A percentile compares a stretch with the other conserved stretches of the same genome.
Conservation (phyloP, 2,329 filamentous ascomycete genomes). For the Tolypocladium nubicola region DNA sequence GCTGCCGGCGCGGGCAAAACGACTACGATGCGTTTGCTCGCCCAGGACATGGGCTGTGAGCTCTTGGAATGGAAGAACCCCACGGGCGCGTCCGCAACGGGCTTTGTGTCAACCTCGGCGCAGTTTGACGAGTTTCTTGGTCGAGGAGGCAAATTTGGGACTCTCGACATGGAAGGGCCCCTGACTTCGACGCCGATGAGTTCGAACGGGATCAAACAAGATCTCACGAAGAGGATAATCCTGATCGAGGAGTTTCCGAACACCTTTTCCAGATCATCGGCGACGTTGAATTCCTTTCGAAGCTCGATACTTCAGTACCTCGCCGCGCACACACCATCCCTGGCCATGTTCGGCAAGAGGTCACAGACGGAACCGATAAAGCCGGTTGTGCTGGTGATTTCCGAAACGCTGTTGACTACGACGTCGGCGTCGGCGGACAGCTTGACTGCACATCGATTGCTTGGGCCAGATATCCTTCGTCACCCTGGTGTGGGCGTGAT, state of each 20-base stretch:
- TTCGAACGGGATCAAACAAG: slow-evolving; percentile 8
- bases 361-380: slow-evolving; percentile 37
- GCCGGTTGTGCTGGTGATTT: slow-evolving; percentile 82
- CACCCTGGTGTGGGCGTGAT: slow-evolving; percentile 72
- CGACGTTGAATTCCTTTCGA: slow-evolving; percentile 59
- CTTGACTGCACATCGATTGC: slow-evolving; percentile 81
- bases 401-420: slow-evolving; percentile 79
- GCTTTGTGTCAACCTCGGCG: slow-evolving; percentile 58
- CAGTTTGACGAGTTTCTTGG: slow-evolving; percentile 91
- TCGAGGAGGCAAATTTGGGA: slow-evolving; percentile 69
- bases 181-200: slow-evolving; percentile 15
- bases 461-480: slow-evolving; percentile 76
- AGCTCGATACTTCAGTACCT: slow-evolving; percentile 66
- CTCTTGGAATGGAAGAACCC: slow-evolving; percentile 90
- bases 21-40: slow-evolving; percentile 69
- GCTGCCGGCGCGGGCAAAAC: slow-evolving; percentile 90
- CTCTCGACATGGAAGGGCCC: slow-evolving; percentile 40
- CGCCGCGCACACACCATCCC: slow-evolving; percentile 51
- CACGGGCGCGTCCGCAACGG: slow-evolving; percentile 44
- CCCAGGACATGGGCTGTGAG: slow-evolving; percentile 64
- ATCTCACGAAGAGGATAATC: slow-evolving; percentile 43
- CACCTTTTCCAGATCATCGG: slow-evolving; percentile 56
- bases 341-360: slow-evolving; percentile 34
- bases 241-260: slow-evolving; percentile 77
- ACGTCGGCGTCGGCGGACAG: slow-evolving; percentile 79